These are phyloP conservation scores for Violaceomyces palustris DNA, from an alignment of 1,284 basidiomycete species.

Conservation along the genomic window DNA sequence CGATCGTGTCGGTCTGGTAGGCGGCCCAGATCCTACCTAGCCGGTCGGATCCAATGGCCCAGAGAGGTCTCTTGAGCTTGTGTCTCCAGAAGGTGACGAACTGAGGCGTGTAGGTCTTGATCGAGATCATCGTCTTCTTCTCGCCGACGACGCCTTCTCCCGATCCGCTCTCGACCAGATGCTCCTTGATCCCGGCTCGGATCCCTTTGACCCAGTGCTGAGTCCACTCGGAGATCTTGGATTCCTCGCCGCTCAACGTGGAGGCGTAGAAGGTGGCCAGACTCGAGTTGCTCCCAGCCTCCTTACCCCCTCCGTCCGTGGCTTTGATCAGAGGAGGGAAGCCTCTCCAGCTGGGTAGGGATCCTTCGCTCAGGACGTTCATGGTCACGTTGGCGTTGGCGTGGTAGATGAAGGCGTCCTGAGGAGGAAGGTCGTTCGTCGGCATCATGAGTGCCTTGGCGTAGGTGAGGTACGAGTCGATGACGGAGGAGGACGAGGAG, in stretches of 20 bases:
- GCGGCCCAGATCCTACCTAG: conserved; percentile 31
- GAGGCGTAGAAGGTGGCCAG: conserved; percentile 13
- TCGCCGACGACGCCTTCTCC: conserved; percentile 2
- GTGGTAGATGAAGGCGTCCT: no score
- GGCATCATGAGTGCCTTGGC: no score
- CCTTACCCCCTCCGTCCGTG: conserved; percentile 24
- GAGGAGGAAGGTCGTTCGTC: no score
- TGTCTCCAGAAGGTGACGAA: conserved; percentile 27
- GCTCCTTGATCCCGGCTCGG: conserved; percentile 11
- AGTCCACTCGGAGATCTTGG: conserved; percentile 28
- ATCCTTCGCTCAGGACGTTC: no score
- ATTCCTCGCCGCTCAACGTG: conserved; percentile 1
- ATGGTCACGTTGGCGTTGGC: no score
- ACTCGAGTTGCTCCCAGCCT: conserved; percentile 23
- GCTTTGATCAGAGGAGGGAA: conserved; percentile 26
- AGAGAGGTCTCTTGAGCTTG: conserved; percentile 8
- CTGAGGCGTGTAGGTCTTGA: conserved; percentile 31
- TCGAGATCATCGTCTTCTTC: conserved; percentile 5
- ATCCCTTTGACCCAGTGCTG: conserved; percentile 39
- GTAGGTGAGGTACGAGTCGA: no score
- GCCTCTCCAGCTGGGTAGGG: conserved; percentile 14
- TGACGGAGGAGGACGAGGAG: not conserved
- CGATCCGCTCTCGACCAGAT: conserved; percentile 4
- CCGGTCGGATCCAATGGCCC: conserved; percentile 22
- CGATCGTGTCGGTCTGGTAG: conserved; percentile 10